These are phyloP conservation scores for Blastocrithidia nonstop DNA, from an alignment of 208 protist genomes.

Conservation along the genomic window DNA sequence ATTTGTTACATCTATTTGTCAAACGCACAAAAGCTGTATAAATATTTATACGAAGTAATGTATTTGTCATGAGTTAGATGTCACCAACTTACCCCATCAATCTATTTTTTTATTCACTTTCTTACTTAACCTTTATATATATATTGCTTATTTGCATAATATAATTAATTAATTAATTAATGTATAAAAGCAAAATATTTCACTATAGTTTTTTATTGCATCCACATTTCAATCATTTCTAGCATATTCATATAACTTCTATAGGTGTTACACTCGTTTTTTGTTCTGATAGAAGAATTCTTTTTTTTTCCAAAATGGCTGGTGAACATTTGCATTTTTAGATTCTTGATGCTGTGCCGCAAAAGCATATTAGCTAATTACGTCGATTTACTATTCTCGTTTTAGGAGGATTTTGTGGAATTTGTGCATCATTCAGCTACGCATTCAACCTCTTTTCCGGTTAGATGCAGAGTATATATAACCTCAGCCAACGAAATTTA, in stretches of 20 bases:
- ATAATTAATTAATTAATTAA: too few species aligned
- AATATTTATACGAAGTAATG: too few species aligned
- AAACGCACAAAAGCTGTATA: too few species aligned
- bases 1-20: too few species aligned
- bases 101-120: constrained; percentile 1
- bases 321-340: neutral
- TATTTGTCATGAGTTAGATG: neutral
- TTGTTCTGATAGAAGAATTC: too few species aligned
- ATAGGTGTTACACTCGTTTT: too few species aligned
- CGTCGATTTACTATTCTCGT: neutral
- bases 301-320: neutral
- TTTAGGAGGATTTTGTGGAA: constrained; percentile 4
- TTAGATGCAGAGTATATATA: constrained; percentile 15
- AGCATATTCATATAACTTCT: too few species aligned
- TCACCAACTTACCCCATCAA: neutral
- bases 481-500: constrained; percentile 25
- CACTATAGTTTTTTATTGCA: too few species aligned
- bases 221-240: too few species aligned
- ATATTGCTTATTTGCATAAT: constrained; percentile 1
- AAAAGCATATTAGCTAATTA: too few species aligned
- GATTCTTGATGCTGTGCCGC: neutral
- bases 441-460: constrained; percentile 35
- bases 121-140: too few species aligned
- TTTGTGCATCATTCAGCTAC: constrained; percentile 28
- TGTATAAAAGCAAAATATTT: neutral